phyloP scores from a whole-genome alignment of 2,329 filamentous ascomycete genomes.

The Cadophora luteo-olivacea region DNA sequence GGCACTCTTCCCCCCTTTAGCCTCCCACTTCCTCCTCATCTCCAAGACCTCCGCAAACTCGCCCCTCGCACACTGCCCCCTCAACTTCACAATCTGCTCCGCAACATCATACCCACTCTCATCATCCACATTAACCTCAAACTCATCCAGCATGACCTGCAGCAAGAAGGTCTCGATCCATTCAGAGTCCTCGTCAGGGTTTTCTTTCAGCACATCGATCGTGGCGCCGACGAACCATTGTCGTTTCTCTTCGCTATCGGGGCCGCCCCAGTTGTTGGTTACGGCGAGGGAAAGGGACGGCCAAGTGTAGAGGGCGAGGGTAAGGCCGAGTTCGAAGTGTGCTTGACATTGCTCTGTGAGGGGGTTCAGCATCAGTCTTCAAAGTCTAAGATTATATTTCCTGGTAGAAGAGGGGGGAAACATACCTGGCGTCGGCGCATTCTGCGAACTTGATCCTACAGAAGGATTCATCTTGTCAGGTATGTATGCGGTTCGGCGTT shows the following conservation, averaged over 20 bases:
- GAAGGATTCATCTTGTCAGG: conserved; percentile 31
- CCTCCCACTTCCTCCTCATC: conserved; percentile 68
- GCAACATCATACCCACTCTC: conserved; percentile 81
- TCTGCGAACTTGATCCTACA: conserved; percentile 22
- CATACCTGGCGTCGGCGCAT: conserved; percentile 31
- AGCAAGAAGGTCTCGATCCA: conserved; percentile 86
- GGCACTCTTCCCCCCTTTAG: conserved; percentile 61
- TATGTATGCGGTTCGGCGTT: conserved; percentile 26
- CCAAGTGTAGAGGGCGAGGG: conserved; percentile 87
- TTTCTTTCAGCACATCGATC: conserved; percentile 73
- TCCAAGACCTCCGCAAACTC: conserved; percentile 69
- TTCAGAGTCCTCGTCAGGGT: conserved; percentile 70
- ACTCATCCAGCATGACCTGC: conserved; percentile 94
- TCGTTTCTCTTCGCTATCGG: conserved; percentile 82
- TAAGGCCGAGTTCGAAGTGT: conserved; percentile 86
- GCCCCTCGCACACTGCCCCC: conserved; percentile 68
- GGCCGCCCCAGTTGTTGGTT: conserved; percentile 86
- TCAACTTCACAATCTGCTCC: conserved; percentile 71
- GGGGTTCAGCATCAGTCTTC: not conserved
- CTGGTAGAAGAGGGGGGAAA: not conserved
- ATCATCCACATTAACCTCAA: conserved; percentile 91
- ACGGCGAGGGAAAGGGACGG: conserved; percentile 86
- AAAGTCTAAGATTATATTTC: not conserved
- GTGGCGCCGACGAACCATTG: conserved; percentile 95
- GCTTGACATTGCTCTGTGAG: conserved; percentile 61